Evolutionary conservation across 148 eudicot genomes (phyloP).

Genomic region (Arctostaphylos glauca): DNA sequence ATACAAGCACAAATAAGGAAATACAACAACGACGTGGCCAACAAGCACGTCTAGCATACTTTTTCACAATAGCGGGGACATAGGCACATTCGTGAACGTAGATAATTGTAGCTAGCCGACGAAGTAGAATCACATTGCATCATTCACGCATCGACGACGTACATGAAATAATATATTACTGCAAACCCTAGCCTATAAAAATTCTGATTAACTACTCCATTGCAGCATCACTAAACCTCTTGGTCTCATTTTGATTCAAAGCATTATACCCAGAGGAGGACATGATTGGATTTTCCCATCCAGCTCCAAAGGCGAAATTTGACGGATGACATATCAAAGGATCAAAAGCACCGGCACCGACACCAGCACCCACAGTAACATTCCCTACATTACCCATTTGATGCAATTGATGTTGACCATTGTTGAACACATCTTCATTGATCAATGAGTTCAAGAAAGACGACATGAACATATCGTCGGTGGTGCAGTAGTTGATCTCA

Average conservation of each 20-base stretch:
- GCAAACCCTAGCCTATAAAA: neutral
- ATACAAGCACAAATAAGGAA: neutral
- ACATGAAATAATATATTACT: neutral
- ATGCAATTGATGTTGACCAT: slow-evolving; percentile 19
- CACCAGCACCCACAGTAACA: neutral
- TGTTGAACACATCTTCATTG: slow-evolving; percentile 38
- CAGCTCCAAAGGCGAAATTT: slow-evolving; percentile 18
- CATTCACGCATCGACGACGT: neutral
- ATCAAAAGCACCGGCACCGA: slow-evolving; percentile 8
- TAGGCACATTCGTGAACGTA: too few species aligned
- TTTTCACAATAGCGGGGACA: too few species aligned
- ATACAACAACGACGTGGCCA: neutral
- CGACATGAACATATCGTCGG: slow-evolving; percentile 37
- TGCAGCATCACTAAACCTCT: slow-evolving; percentile 4
- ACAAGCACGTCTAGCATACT: too few species aligned
- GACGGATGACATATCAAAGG: slow-evolving; percentile 20
- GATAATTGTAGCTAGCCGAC: neutral
- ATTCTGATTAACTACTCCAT: neutral
- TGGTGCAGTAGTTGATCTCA: slow-evolving; percentile 6
- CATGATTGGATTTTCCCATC: slow-evolving; percentile 40
- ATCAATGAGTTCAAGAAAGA: slow-evolving; percentile 52
- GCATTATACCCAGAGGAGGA: slow-evolving; percentile 6
- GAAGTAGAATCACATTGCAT: neutral
- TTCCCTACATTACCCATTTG: slow-evolving; percentile 15
- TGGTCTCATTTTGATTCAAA: slow-evolving; percentile 17